Evolutionary conservation across 345 rosid genomes (phyloP).

Genomic region (Kandelia obovata): DNA sequence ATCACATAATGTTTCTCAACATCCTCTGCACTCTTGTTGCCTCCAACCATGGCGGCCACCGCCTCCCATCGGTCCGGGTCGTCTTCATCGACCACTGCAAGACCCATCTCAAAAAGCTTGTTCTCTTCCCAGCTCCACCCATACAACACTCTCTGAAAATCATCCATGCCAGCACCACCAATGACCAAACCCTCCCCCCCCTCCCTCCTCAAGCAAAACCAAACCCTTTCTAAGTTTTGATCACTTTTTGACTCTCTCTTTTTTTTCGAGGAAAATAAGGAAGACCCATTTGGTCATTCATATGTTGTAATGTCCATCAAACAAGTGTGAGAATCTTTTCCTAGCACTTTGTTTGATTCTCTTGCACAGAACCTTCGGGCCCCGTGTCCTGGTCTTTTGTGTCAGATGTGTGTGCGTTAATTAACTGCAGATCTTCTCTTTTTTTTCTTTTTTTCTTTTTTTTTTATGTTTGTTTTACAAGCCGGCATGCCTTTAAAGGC

Average conservation of each 20-base stretch:
- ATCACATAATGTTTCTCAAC: constrained; percentile 53
- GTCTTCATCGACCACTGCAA: constrained; percentile 58
- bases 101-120: constrained; percentile 66
- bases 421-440: constrained; percentile 22
- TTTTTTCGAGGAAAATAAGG: neutral
- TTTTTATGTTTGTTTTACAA: neutral
- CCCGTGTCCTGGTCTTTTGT: constrained; percentile 19
- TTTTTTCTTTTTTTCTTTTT: constrained; percentile 14
- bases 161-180: constrained; percentile 29
- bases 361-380: constrained; percentile 24
- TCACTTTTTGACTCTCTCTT: neutral
- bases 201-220: neutral
- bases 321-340: constrained; percentile 24
- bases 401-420: constrained; percentile 22
- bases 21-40: constrained; percentile 55
- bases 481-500: constrained; percentile 16
- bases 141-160: constrained; percentile 26
- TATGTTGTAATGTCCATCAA: constrained; percentile 28
- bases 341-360: constrained; percentile 20
- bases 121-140: constrained; percentile 84
- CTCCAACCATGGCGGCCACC: constrained; percentile 66
- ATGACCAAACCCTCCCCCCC: no score
- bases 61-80: constrained; percentile 59
- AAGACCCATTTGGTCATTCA: constrained; percentile 16
- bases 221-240: neutral